Base-by-base conservation (phyloP, 768 basidiomycete genomes). In the Trametes villosa region DNA sequence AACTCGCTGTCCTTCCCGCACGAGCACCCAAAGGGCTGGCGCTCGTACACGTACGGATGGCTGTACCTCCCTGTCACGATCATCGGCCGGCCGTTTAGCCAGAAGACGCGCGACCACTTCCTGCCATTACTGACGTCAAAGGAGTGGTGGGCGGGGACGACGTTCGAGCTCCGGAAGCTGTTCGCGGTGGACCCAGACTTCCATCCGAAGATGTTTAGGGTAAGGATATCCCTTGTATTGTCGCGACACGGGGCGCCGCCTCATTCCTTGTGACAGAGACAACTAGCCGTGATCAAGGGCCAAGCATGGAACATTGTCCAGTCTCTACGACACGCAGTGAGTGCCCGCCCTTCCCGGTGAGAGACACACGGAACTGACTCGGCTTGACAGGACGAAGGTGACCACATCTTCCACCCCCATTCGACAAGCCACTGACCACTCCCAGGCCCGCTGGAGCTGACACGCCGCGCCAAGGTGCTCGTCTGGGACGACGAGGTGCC, bases 1-100 rank as follows among this genome's bases (percentile, higher is more conserved):
- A 96, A 96, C 72, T 94, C 92, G 0, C 82, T 96, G 36, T 91
- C 92, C 2, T 96, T 94, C 68, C 94, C 94, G 26, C 92, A 95
- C 65, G 89, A 94, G 68, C 93, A 96, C 67, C 94, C 94, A 0
- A 83, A 86, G 60, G 93, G 86, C 30, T 86, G 84, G 85, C 67
- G 80, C 38, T 87, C 87, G 13, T 95, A 89, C 69, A 91, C 92
- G 0, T 96, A 93, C 65, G 92, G 92, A 27, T 94, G 92, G 92
- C 71, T 94, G 40, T 94, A 89, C 70, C 79, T 94, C 13, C 93
- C 93, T 3, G 92, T 94, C 47, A 91, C 86, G 66, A 71, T 93
- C 60, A 92, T 94, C 65, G 93, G 93, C 18, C 81, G 85, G 48
- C 94, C 94, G 3, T 96, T 95, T 71, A 89, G 90, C 67, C 85